Evolutionary conservation across 2,329 filamentous ascomycete species (phyloP).

Genomic region (Fusarium sp.): DNA sequence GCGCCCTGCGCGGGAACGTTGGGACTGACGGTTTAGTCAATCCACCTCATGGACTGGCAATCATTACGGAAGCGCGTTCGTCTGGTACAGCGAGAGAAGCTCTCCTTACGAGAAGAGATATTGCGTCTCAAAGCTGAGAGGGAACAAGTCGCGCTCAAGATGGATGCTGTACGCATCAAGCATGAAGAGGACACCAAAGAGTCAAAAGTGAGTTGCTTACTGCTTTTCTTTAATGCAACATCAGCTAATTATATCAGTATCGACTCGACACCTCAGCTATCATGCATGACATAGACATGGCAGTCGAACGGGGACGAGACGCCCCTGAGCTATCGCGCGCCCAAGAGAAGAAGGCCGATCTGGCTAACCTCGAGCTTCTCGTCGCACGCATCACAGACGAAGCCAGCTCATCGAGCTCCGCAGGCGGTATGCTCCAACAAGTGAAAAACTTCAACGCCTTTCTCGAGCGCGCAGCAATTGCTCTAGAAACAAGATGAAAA

Average conservation of each 20-base stretch:
- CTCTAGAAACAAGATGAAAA: constrained; percentile 57
- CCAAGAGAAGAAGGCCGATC: constrained; percentile 58
- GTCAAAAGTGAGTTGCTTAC: constrained; percentile 54
- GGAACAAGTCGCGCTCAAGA: constrained; percentile 68
- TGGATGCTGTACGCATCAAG: constrained; percentile 68
- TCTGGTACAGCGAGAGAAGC: constrained; percentile 64
- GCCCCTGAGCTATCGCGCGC: constrained; percentile 56
- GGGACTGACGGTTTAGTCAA: constrained; percentile 53
- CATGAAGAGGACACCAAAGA: constrained; percentile 64
- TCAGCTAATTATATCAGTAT: constrained; percentile 42
- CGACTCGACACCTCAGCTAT: constrained; percentile 63
- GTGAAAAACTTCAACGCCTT: constrained; percentile 70
- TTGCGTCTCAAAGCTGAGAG: constrained; percentile 65
- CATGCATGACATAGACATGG: constrained; percentile 70
- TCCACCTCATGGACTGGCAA: constrained; percentile 66
- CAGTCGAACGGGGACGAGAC: constrained; percentile 58
- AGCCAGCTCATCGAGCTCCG: constrained; percentile 57
- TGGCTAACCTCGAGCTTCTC: constrained; percentile 65
- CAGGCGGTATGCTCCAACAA: constrained; percentile 63
- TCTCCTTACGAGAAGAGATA: constrained; percentile 67
- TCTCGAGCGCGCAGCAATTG: constrained; percentile 66
- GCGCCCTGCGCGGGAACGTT: fast-evolving
- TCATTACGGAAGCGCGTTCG: constrained; percentile 65
- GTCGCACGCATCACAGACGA: constrained; percentile 64
- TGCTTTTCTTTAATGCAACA: neutral